phyloP scores from a whole-genome alignment of 1,284 basidiomycete genomes.

The Heliocybe sulcata region DNA sequence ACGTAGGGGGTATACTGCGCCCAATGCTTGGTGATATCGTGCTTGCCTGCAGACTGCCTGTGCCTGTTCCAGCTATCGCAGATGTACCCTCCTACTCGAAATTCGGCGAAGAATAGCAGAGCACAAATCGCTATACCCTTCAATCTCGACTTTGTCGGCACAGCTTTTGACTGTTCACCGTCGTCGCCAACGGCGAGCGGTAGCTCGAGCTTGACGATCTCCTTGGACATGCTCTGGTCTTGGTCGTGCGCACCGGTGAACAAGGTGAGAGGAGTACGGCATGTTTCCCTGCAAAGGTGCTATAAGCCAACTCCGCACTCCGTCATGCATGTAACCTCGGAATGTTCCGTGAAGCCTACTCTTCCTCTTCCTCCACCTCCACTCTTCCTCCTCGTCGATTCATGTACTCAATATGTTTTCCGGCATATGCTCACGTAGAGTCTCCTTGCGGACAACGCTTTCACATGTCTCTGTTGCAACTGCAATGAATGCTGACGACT shows the following conservation, averaged over 20 bases:
- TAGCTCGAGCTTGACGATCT: neutral
- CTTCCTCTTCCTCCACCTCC: no score
- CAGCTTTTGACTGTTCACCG: neutral
- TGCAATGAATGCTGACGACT: no score
- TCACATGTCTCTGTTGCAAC: no score
- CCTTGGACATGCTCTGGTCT: neutral
- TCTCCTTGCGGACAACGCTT: no score
- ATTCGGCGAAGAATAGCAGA: neutral
- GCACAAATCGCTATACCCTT: neutral
- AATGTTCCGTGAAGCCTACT: no score
- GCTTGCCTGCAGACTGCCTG: neutral
- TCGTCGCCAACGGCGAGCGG: neutral
- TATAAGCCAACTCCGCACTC: no score
- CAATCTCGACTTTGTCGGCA: neutral
- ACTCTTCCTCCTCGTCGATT: no score
- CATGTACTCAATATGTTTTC: no score
- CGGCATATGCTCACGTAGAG: no score
- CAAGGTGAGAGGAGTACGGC: neutral
- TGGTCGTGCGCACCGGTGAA: neutral
- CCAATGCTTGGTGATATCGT: neutral
- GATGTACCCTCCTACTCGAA: neutral
- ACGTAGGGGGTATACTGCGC: constrained; percentile 52
- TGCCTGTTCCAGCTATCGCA: neutral
- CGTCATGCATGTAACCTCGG: no score
- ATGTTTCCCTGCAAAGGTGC: no score